phyloP scores from a whole-genome alignment of 768 basidiomycete species.

The Rhodotorula graminis region DNA sequence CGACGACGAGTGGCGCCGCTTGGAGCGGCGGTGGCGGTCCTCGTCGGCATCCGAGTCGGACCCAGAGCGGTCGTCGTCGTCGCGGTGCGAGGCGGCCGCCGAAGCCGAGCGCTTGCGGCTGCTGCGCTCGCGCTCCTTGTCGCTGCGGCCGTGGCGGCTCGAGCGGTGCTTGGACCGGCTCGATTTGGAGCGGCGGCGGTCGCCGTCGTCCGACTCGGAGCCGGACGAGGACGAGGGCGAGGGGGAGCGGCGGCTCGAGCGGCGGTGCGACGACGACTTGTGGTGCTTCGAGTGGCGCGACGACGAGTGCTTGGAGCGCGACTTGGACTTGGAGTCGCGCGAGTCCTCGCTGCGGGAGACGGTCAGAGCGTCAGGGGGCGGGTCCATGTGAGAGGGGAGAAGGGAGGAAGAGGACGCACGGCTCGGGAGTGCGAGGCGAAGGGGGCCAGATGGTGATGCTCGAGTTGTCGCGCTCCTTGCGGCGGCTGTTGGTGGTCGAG shows the following conservation, averaged over 20 bases:
- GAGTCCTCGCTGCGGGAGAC: background rate
- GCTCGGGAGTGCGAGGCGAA: slow-evolving; percentile 66
- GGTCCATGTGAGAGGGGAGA: background rate
- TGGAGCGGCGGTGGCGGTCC: slow-evolving; percentile 29
- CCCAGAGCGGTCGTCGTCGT: slow-evolving; percentile 44
- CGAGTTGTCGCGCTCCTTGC: slow-evolving; percentile 60
- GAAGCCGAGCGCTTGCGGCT: background rate
- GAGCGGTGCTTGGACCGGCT: slow-evolving; percentile 45
- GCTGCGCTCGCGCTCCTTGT: slow-evolving; percentile 40
- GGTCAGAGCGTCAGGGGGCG: background rate
- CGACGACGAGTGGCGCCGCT: background rate
- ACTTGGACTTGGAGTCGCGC: slow-evolving; percentile 47
- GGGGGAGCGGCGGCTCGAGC: background rate
- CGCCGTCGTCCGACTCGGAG: slow-evolving; percentile 7
- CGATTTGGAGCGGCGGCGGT: background rate
- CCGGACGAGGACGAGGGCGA: background rate
- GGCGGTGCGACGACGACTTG: background rate
- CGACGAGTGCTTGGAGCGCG: slow-evolving; percentile 45
- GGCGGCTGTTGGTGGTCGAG: too few species aligned
- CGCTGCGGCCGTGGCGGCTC: slow-evolving; percentile 46
- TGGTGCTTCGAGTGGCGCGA: background rate
- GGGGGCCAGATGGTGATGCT: slow-evolving; percentile 70
- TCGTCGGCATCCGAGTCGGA: slow-evolving; percentile 47
- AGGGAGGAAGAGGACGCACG: slow-evolving; percentile 43
- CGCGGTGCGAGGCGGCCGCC: background rate